phyloP scores from a whole-genome alignment of 2,329 filamentous ascomycete genomes.

The Cryphonectria nitschkei region DNA sequence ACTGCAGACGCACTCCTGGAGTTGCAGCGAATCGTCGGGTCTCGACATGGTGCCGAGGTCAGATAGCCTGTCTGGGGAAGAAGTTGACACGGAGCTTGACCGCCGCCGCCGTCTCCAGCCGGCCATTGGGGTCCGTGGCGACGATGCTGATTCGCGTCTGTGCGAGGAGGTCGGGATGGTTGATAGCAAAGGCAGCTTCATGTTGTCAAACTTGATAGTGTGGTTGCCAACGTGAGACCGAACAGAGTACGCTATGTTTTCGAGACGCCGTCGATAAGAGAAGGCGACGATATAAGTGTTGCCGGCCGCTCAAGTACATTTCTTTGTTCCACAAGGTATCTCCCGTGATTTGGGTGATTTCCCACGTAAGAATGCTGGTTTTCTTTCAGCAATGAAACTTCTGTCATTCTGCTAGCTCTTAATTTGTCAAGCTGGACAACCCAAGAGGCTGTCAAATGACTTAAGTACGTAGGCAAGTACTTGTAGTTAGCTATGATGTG shows the following conservation, averaged over 20 bases:
- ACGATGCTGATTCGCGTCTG: background rate
- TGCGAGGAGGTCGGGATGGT: background rate
- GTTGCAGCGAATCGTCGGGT: background rate
- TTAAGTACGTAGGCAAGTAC: too few relatives aligned
- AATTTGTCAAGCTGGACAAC: background rate
- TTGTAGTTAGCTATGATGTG: background rate
- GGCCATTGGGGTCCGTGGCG: background rate
- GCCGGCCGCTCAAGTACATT: background rate
- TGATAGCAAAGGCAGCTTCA: slow-evolving; percentile 4
- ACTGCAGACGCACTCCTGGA: background rate
- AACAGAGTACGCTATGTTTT: background rate
- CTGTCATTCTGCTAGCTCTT: background rate
- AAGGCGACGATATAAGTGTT: background rate
- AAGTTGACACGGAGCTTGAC: background rate
- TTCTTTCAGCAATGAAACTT: background rate
- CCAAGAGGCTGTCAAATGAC: background rate
- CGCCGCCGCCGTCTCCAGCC: slow-evolving; percentile 1
- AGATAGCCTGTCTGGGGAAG: background rate
- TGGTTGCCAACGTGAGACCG: background rate
- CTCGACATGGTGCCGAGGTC: background rate
- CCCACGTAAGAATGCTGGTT: background rate
- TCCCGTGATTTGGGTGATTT: background rate
- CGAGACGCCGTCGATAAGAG: background rate
- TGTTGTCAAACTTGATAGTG: background rate
- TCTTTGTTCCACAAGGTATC: background rate